These are phyloP conservation scores for Bimuria novae-zelandiae DNA, from an alignment of 2,329 filamentous ascomycete genomes.

Conservation along the genomic window DNA sequence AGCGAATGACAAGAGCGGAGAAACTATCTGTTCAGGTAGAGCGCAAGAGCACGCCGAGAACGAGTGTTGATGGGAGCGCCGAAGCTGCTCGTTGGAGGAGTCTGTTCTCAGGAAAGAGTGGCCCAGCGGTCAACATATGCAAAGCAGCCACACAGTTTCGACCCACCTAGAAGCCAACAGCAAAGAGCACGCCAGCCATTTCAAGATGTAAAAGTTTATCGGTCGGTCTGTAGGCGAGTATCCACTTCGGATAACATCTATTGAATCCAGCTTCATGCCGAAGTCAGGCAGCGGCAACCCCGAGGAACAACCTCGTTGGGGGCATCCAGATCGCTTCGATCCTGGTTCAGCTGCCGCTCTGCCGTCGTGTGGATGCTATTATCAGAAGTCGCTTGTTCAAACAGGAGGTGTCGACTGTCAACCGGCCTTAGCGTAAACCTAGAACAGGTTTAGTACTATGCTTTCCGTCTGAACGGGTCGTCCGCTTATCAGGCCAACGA, in stretches of 20 bases:
- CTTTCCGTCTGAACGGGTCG: background rate
- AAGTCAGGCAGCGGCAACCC: background rate
- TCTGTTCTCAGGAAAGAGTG: background rate
- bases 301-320: background rate
- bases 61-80: background rate
- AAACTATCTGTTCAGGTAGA: too few relatives aligned
- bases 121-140: background rate
- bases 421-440: background rate
- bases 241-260: background rate
- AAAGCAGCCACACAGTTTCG: background rate
- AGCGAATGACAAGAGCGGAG: too few relatives aligned
- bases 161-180: background rate
- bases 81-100: background rate
- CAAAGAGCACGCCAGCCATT: background rate
- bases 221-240: background rate
- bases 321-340: background rate
- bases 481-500: background rate
- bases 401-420: background rate
- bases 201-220: background rate
- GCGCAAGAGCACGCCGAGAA: background rate
- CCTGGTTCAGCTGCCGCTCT: background rate
- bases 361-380: background rate
- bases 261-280: background rate
- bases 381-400: background rate
- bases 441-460: background rate